A percentile compares a stretch with the other conserved stretches of the same genome.
Evolutionary conservation across 2,329 filamentous ascomycete species (phyloP).

Genomic region (Didymella exigua): DNA sequence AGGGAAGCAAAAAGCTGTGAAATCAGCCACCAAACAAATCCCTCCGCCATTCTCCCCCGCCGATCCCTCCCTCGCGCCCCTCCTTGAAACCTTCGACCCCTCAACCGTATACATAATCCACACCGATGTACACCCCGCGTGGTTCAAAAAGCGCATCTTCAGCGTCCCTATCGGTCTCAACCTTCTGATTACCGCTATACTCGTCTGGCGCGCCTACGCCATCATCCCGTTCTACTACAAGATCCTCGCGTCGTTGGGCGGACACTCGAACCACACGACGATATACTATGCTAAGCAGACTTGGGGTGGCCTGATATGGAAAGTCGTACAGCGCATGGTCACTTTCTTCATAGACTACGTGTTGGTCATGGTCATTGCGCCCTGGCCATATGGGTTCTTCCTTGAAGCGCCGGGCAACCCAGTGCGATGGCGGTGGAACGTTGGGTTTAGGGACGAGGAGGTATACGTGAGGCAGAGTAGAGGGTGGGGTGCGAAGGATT

Average conservation of each 20-base stretch:
- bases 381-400: slow-evolving; percentile 59
- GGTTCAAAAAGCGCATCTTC: slow-evolving; percentile 84
- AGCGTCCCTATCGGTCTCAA: slow-evolving; percentile 80
- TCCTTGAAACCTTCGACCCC: slow-evolving; percentile 69
- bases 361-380: slow-evolving; percentile 51
- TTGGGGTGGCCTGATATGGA: slow-evolving; percentile 62
- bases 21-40: slow-evolving; percentile 16
- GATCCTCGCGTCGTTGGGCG: slow-evolving; percentile 68
- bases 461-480: slow-evolving; percentile 80
- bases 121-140: slow-evolving; percentile 71
- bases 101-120: slow-evolving; percentile 83
- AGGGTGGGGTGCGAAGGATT: slow-evolving; percentile 69
- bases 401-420: slow-evolving; percentile 69
- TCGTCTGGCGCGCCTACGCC: slow-evolving; percentile 71
- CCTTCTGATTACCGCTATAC: slow-evolving; percentile 65
- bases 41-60: slow-evolving; percentile 50
- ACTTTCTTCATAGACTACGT: slow-evolving; percentile 77
- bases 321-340: slow-evolving; percentile 64
- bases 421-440: slow-evolving; percentile 70
- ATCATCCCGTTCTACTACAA: slow-evolving; percentile 75
- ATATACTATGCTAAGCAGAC: slow-evolving; percentile 60
- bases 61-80: slow-evolving; percentile 66
- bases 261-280: slow-evolving; percentile 68
- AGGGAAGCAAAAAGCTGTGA: slow-evolving; percentile 25
- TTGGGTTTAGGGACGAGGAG: slow-evolving; percentile 81